These are phyloP conservation scores for Nitzschia putrida DNA, from an alignment of 108 stramenopile genomes.

Conservation along the genomic window DNA sequence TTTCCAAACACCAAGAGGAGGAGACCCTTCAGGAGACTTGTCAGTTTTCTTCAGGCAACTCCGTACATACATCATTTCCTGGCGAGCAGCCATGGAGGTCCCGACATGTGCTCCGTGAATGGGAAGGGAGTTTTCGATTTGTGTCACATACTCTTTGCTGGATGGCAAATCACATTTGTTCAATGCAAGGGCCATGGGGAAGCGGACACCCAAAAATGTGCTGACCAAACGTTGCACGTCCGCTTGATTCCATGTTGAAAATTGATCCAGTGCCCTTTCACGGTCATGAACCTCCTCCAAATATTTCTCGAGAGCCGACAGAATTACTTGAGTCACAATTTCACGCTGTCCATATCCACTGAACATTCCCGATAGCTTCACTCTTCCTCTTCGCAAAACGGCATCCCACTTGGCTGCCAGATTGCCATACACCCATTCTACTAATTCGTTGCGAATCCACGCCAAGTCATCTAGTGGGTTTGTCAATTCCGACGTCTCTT, in stretches of 20 bases:
- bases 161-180: slow-evolving; percentile 84
- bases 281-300: slow-evolving; percentile 51
- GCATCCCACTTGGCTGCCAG: slow-evolving; percentile 78
- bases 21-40: neutral
- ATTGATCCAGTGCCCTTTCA: slow-evolving; percentile 53
- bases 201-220: slow-evolving; percentile 77
- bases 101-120: slow-evolving; percentile 79
- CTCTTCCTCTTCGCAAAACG: slow-evolving; percentile 57
- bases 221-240: slow-evolving; percentile 83
- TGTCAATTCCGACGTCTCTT: slow-evolving; percentile 21
- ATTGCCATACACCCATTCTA: slow-evolving; percentile 88
- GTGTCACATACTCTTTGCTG: slow-evolving; percentile 40
- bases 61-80: slow-evolving; percentile 78
- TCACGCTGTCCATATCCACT: slow-evolving; percentile 84
- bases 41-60: slow-evolving; percentile 38
- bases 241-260: slow-evolving; percentile 69
- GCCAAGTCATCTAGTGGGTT: slow-evolving; percentile 72
- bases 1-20: slow-evolving; percentile 60
- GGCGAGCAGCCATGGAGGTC: slow-evolving; percentile 60
- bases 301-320: slow-evolving; percentile 62
- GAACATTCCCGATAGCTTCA: slow-evolving; percentile 75
- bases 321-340: slow-evolving; percentile 50
- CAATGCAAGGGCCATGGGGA: slow-evolving; percentile 86
- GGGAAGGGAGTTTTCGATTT: slow-evolving; percentile 58
- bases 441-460: slow-evolving; percentile 84